Evolutionary conservation across 768 basidiomycete genomes (phyloP), one percentile per base, ranked within the genome.

Genomic region (Psilocybe sp.): DNA sequence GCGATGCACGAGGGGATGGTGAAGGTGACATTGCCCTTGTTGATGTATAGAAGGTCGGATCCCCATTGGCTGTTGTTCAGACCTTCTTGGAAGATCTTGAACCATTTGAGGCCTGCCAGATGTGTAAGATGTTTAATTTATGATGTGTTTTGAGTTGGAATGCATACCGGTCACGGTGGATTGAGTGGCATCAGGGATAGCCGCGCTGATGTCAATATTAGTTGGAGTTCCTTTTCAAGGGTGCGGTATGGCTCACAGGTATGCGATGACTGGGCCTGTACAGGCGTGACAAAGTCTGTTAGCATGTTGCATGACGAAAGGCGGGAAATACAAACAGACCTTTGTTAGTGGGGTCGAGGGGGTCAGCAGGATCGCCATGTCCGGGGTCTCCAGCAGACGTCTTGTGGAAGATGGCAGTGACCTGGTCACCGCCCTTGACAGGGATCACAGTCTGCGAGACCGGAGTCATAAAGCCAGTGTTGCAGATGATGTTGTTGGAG

Each of bases 1-100:
- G 66, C 58, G 45, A 79, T 74, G 59, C 79, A 80, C 6, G 58
- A 59, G 0, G 79, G 79, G 50, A 80, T 66, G 15, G 55, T 62
- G 65, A 80, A 78, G 11, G 69, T 72, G 2, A 73, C 74, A 47
- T 79, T 77, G 32, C 80, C 80, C 52, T 76, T 72, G 60, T 76
- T 76, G 14, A 66, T 59, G 47, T 76, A 71, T 46, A 81, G 59
- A 3, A 67, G 57, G 59, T 80, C 75, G 13, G 75, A 73, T 35
- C 65, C 79, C 79, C 79, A 80, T 32, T 65, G 58, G 40, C 52
- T 60, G 38, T 73, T 57, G 51, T 63, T 59, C 44, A 67, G 64
- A 11, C 75, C 75, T 40, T 75, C 75, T 56, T 80, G 68, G 52
- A 68, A 74, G 52, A 80, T 77, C 65, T 79, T 81, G 68, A 81